Percentiles rank a stretch among this genome's conserved stretches.
Conservation (phyloP, 768 basidiomycete species). For the Russula lepida region DNA sequence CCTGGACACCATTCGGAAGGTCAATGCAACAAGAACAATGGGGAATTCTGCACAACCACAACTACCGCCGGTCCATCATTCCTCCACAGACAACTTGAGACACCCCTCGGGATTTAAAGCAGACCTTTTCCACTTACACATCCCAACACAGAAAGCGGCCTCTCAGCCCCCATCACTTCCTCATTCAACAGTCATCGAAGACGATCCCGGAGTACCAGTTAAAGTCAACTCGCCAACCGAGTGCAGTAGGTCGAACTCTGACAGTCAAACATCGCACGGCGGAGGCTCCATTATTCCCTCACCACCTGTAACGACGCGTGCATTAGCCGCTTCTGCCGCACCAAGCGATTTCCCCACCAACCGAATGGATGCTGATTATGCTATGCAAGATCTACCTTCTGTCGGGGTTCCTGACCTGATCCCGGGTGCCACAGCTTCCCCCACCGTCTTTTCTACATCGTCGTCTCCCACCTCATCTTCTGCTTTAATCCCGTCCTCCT, state of each 20-base stretch:
- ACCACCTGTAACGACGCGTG: neutral
- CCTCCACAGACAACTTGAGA: neutral
- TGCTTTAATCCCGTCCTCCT: neutral
- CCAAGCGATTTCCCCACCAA: neutral
- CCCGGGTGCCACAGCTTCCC: neutral
- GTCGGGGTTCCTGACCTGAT: neutral
- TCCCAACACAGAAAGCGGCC: neutral
- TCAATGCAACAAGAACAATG: slow-evolving; percentile 5
- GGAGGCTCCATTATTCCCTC: neutral
- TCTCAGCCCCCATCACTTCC: neutral
- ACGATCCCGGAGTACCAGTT: neutral
- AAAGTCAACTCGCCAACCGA: neutral
- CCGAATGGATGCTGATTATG: neutral
- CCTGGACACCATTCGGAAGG: neutral
- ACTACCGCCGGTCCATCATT: neutral
- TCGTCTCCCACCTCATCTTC: neutral
- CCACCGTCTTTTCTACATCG: neutral
- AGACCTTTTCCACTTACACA: neutral
- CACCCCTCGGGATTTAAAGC: neutral
- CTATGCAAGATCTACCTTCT: neutral
- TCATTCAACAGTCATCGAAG: neutral
- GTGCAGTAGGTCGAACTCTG: neutral
- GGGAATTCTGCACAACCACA: neutral
- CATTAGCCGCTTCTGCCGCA: neutral
- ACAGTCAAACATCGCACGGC: neutral